phyloP scores from a whole-genome alignment of 257 asterid species.

The Verbena officinalis region DNA sequence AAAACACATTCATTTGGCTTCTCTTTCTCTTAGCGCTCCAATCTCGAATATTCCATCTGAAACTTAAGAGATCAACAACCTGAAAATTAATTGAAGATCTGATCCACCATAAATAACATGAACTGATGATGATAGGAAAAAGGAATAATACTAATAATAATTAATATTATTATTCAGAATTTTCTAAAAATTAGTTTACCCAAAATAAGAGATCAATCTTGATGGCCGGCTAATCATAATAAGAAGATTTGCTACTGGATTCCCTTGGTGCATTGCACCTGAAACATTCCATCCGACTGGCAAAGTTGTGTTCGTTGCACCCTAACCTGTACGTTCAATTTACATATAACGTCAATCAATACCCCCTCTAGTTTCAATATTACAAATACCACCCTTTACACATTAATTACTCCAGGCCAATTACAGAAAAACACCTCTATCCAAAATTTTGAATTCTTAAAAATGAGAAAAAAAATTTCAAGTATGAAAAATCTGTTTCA shows the following conservation, averaged over 20 bases:
- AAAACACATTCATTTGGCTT: background rate
- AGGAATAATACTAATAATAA: no score
- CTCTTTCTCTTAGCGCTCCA: background rate
- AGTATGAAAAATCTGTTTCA: no score
- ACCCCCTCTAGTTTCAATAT: no score
- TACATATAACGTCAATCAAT: no score
- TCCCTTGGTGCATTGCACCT: conserved; percentile 99
- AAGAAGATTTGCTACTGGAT: conserved; percentile 59
- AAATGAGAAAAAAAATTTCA: no score
- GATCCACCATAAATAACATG: no score
- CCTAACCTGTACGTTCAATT: conserved; percentile 56
- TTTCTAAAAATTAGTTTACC: conserved; percentile 35
- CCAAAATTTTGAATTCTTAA: no score
- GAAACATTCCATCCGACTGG: conserved; percentile 95
- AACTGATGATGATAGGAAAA: no score
- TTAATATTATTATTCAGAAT: no score
- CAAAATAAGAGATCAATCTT: conserved; percentile 64
- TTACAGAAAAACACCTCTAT: no score
- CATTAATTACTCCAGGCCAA: no score
- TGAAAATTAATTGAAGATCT: background rate
- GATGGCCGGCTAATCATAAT: conserved; percentile 35
- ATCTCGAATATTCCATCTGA: background rate
- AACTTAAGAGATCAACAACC: background rate
- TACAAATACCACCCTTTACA: background rate
- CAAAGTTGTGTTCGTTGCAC: conserved; percentile 97